Base-by-base conservation (phyloP, 805 yeast genomes). In the Kuraishia floccosa region DNA sequence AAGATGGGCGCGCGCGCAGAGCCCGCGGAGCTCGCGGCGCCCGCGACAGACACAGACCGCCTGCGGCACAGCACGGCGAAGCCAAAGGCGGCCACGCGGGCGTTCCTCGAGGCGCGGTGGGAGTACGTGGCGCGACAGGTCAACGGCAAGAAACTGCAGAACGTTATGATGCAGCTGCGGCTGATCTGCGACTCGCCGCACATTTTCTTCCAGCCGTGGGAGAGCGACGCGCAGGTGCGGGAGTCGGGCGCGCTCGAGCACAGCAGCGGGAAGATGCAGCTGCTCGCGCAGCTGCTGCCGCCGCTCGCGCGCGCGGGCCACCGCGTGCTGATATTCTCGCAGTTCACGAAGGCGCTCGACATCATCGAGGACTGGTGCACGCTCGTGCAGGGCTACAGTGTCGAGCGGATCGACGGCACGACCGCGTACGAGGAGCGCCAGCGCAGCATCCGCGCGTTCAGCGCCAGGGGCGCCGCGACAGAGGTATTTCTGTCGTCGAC, bases 181-280 rank as follows among this genome's bases (percentile, higher is more conserved):
- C 72, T 77, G 35, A 69, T 84, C 6, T 86, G 96, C 41, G 78
- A 85, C 45, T 79, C 96, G 0, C 95, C 96, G 0, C 81, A 79
- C 46, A 50, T 82, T 26, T 84, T 81, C 47, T 84, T 77, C 54
- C 79, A 75, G 39, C 97, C 97, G 1, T 83, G 76, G 67, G 64
- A 64, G 5, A 63, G 58, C 26, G 68, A 62, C 3, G 44, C 62
- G 3, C 56, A 62, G 10, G 51, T 57, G 4, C 60, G 58, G 27
- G 30, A 6, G 6, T 26, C 36, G n/a, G 25, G 14, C 1, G 45
- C 39, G 9, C 41, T 80, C 3, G 49, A 74, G n/a, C 47, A 58
- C 24, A 62, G 71, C 20, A 80, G 94, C 0, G 77, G 87, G 2
- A 89, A 89, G 46, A 51, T 91, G 44, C 76, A 73, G 39, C 53